Base-by-base conservation (phyloP, 2,329 filamentous ascomycete species). In the Apiospora arundinis region DNA sequence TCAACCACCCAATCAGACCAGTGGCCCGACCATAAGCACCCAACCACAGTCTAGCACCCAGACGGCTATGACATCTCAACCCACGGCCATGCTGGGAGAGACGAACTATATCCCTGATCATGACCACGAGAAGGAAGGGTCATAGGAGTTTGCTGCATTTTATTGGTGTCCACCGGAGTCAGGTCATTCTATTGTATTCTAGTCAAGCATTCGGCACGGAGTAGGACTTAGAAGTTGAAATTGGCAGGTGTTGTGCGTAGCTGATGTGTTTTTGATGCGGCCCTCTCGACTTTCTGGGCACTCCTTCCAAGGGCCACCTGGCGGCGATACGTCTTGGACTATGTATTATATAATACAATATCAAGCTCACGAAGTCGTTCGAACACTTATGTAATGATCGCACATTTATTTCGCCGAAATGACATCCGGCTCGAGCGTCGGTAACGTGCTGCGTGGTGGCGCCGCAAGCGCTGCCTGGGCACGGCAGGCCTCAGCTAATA, bases 41-140 rank as follows among this genome's bases (percentile, higher is more conserved):
- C 90, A 88, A 80, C 89, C 85, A 60, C 87, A 85, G 77, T 83
- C 85, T 66, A 88, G 81, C 74, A 86, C 84, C 18, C 89, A 87
- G 80, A 89, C 87, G 25, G 85, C 87, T 46, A 91, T 90, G 88
- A 87, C 85, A 42, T 86, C 87, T 49, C 83, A 87, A 70, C 84
- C 85, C 1, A 83, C 85, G 6, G 82, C 84, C 21, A 86, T 92
- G 85, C 81, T 93, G 23, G 92, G 91, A 28, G 91, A 92, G 81
- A 93, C 91, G 45, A 92, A 85, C 76, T 93, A 93, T 77, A 88
- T 90, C 37, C 91, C 91, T 1, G 92, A 93, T 60, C 84, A 90
- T 70, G 87, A 90, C 70, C 78, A 76, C 45, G 82, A 82, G 32
- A 83, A 80, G 72, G 74, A 75, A 25, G 75, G 74, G 72, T 78